Evolutionary conservation across 371 early-diverging fungal species (phyloP).

Genomic region (Mortierella sp.): DNA sequence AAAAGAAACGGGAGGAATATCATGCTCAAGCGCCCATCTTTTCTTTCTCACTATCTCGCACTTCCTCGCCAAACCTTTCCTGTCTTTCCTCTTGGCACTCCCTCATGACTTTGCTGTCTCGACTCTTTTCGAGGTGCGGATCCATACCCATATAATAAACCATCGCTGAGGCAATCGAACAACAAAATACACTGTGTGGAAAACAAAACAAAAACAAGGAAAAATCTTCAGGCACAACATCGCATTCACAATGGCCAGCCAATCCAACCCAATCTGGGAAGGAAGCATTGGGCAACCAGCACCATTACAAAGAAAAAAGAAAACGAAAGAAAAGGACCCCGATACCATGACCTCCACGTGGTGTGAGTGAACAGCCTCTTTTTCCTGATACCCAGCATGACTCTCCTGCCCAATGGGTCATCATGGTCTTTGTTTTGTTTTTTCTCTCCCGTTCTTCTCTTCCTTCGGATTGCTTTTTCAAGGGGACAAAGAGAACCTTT

Average conservation of each 20-base stretch:
- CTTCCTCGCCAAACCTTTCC: neutral
- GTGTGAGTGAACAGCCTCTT: neutral
- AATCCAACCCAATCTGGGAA: neutral
- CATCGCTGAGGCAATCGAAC: too few species aligned
- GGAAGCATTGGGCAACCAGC: too few species aligned
- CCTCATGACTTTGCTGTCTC: too few species aligned
- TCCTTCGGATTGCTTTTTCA: constrained; percentile 10
- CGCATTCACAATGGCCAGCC: neutral
- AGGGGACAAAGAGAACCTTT: neutral
- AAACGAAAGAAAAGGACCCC: neutral
- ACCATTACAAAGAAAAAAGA: neutral
- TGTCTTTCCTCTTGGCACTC: neutral
- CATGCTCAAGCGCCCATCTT: neutral
- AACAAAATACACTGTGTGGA: too few species aligned
- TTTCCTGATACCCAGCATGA: neutral
- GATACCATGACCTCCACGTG: constrained; percentile 9
- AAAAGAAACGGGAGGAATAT: constrained; percentile 14
- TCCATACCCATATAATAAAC: too few species aligned
- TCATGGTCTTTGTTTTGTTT: neutral
- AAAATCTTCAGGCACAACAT: too few species aligned
- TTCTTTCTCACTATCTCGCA: neutral
- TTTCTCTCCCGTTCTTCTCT: neutral
- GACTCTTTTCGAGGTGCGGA: too few species aligned
- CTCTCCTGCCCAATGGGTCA: neutral
- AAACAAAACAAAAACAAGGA: too few species aligned